Conservation (phyloP, 352 stramenopile genomes). For the Chrysophaeum taylorii region DNA sequence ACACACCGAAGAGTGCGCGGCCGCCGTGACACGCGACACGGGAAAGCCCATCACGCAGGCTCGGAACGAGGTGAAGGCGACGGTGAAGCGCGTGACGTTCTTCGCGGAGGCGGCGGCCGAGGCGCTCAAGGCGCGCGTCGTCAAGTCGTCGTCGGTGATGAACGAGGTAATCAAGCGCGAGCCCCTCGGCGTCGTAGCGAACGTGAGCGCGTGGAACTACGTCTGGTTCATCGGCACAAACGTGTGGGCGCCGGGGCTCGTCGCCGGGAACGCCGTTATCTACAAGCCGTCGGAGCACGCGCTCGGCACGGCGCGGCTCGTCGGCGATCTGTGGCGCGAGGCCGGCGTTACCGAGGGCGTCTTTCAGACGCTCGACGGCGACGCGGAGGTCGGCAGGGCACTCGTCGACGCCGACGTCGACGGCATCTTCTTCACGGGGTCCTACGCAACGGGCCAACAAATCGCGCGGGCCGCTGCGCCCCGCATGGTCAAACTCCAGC, state of each 20-base stretch:
- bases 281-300: slow-evolving; percentile 65
- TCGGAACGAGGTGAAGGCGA: slow-evolving; percentile 58
- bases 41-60: slow-evolving; percentile 62
- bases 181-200: slow-evolving; percentile 62
- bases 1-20: slow-evolving; percentile 9
- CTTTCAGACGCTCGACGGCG: slow-evolving; percentile 51
- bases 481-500: slow-evolving; percentile 44
- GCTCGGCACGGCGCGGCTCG: slow-evolving; percentile 59
- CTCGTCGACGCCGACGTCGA: slow-evolving; percentile 55
- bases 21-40: slow-evolving; percentile 56
- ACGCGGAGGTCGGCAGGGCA: slow-evolving; percentile 52
- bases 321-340: slow-evolving; percentile 53
- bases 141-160: slow-evolving; percentile 40
- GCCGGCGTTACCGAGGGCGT: slow-evolving; percentile 55
- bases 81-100: slow-evolving; percentile 49
- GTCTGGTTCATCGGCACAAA: slow-evolving; percentile 70
- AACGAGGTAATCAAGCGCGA: slow-evolving; percentile 63
- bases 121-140: slow-evolving; percentile 49
- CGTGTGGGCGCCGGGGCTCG: slow-evolving; percentile 56
- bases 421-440: slow-evolving; percentile 65
- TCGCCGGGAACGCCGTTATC: slow-evolving; percentile 34
- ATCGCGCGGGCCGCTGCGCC: slow-evolving; percentile 38
- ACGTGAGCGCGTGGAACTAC: slow-evolving; percentile 71
- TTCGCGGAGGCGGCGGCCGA: slow-evolving; percentile 57
- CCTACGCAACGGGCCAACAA: slow-evolving; percentile 53